Base-by-base conservation (phyloP, 2,329 filamentous ascomycete species). In the Clarireedia homoeocarpa region DNA sequence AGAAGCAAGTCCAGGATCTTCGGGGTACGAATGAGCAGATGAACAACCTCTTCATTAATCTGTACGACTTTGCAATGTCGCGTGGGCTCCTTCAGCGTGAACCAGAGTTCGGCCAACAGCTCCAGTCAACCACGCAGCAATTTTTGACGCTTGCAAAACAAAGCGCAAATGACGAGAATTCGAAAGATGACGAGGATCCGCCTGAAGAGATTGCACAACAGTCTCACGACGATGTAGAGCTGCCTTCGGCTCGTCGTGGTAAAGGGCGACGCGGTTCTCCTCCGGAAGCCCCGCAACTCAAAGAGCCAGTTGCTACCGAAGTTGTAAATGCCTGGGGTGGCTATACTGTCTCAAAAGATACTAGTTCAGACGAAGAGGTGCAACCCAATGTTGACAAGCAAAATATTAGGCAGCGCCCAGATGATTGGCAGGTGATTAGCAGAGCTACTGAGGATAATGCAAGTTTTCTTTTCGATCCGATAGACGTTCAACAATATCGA, bases 11-110 rank as follows among this genome's bases (percentile, higher is more conserved):
- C 26, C 75, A 83, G 53, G 77, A 81, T 24, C 78, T 95, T n/a
- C 81, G 85, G 57, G 76, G 78, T 14, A 82, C 80, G 23, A 86
- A 91, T 58, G 80, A 87, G 55, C 81, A 86, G 63, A 89, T 95
- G 84, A 85, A 82, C 71, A 82, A 78, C 51, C 80, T 83, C 0
- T 91, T 95, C 63, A 74, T 83, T 62, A 76, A 75, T 34, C 79
- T 92, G 24, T 82, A 87, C 59, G 81, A 88, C 60, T 79, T 79
- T 40, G 78, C 82, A 2, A 66, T 83, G 23, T 70, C 73, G 34
- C 77, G 80, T 55, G 81, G 83, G n/a, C 66, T 87, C 20, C 70
- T 85, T 6, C 74, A 81, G 36, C 68, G 75, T 36, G 75, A 79
- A 6, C 79, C 85, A 0, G 76, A 79, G 15, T 75, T 88, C 40